Percentiles rank a stretch among this genome's conserved stretches.
Conservation (phyloP, 331 rosid species). For the Malus hybrid region DNA sequence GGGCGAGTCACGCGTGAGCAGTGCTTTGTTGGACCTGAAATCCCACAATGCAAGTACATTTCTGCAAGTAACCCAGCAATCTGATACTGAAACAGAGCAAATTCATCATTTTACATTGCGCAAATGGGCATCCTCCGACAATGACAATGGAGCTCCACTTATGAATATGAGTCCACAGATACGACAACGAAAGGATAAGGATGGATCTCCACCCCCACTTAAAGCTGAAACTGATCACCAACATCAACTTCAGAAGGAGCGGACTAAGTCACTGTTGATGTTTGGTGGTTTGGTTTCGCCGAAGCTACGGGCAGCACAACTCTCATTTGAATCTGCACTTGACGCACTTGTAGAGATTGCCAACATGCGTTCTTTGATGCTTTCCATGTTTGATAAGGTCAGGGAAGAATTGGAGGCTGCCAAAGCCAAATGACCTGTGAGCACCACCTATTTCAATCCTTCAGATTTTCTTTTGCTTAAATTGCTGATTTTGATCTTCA, state of each 20-base stretch:
- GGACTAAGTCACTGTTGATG: slow-evolving; percentile 48
- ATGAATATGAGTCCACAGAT: slow-evolving; percentile 22
- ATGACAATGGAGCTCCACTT: slow-evolving; percentile 1
- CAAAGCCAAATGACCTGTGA: slow-evolving; percentile 42
- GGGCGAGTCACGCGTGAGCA: slow-evolving; percentile 72
- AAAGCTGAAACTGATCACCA: slow-evolving; percentile 27
- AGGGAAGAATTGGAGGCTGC: slow-evolving; percentile 37
- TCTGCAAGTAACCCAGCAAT: slow-evolving; percentile 37
- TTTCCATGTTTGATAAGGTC: slow-evolving; percentile 42
- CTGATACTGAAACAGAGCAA: slow-evolving; percentile 12
- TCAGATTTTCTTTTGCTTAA: not conserved
- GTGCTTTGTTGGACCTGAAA: slow-evolving; percentile 67
- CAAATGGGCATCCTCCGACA: slow-evolving; percentile 63
- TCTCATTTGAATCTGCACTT: slow-evolving; percentile 84
- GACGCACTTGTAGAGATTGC: slow-evolving; percentile 73
- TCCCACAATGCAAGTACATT: slow-evolving; percentile 60
- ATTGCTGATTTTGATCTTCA: not conserved
- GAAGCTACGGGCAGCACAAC: slow-evolving; percentile 73
- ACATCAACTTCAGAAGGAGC: slow-evolving; percentile 55
- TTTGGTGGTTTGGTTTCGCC: slow-evolving; percentile 87
- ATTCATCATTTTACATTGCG: slow-evolving; percentile 32
- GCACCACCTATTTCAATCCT: slow-evolving; percentile 18
- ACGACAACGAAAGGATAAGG: slow-evolving; percentile 28
- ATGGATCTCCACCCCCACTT: slow-evolving; percentile 24
- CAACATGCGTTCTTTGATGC: slow-evolving; percentile 52